These are phyloP conservation scores for Acer saccharum DNA, from an alignment of 345 rosid species.

Conservation along the genomic window DNA sequence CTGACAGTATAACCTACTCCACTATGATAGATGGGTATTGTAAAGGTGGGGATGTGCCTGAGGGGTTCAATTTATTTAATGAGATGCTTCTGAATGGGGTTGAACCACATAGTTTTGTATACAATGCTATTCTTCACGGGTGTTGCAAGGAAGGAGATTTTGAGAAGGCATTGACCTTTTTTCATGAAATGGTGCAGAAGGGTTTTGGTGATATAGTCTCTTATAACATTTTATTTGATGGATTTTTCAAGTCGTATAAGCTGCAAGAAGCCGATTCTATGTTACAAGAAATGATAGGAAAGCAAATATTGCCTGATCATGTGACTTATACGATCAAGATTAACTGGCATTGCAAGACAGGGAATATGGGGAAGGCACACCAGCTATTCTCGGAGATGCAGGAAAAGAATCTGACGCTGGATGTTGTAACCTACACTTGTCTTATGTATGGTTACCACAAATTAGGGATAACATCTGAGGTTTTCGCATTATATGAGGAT, in stretches of 20 bases:
- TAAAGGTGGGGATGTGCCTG: conserved; percentile 24
- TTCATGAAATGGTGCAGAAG: conserved; percentile 23
- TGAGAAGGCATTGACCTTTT: conserved; percentile 21
- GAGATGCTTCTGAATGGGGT: conserved; percentile 32
- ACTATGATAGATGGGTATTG: conserved; percentile 34
- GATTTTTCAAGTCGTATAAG: conserved; percentile 15
- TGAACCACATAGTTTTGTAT: conserved; percentile 25
- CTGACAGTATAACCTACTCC: conserved; percentile 27
- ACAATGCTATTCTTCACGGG: conserved; percentile 27
- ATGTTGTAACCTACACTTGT: conserved; percentile 35
- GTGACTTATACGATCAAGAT: conserved; percentile 34
- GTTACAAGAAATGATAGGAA: conserved; percentile 27
- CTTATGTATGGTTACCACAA: conserved; percentile 32
- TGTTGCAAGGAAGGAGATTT: conserved; percentile 26
- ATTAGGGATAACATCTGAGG: conserved; percentile 28
- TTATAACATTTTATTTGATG: conserved; percentile 33
- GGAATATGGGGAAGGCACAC: conserved; percentile 32
- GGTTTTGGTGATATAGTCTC: conserved; percentile 26
- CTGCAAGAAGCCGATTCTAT: conserved; percentile 30
- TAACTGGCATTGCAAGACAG: conserved; percentile 30
- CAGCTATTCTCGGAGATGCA: conserved; percentile 27
- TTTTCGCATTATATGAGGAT: conserved; percentile 24
- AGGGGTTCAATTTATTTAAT: conserved; percentile 23
- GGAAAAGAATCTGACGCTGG: conserved; percentile 27
- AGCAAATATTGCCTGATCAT: conserved; percentile 31